These are phyloP conservation scores for Neoboletus brunneissimus DNA, from an alignment of 768 basidiomycete genomes.

Conservation along the genomic window DNA sequence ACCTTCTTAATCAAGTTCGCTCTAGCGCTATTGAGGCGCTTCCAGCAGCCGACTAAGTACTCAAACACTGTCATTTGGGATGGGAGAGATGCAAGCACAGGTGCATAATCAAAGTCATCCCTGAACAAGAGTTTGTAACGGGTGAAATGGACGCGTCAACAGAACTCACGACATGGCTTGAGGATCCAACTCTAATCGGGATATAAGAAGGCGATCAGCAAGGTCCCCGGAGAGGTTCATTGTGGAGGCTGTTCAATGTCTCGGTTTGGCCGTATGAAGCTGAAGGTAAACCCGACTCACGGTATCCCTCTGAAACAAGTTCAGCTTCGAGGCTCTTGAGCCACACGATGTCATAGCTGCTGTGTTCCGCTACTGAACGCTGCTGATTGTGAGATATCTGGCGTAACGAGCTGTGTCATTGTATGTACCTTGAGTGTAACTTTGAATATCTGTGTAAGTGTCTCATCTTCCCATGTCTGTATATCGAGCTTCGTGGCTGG, in stretches of 20 bases:
- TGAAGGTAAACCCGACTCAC: slow-evolving; percentile 28
- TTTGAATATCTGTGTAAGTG: slow-evolving; percentile 64
- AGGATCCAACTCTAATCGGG: slow-evolving; percentile 79
- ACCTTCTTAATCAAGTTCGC: slow-evolving; percentile 65
- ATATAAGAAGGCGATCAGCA: slow-evolving; percentile 77
- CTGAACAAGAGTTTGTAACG: slow-evolving; percentile 33
- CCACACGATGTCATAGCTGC: slow-evolving; percentile 73
- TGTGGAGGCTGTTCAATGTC: slow-evolving; percentile 31
- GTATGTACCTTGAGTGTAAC: slow-evolving; percentile 74
- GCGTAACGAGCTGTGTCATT: neutral
- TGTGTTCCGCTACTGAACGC: slow-evolving; percentile 58
- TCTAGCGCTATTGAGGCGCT: slow-evolving; percentile 63
- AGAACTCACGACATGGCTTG: slow-evolving; percentile 60
- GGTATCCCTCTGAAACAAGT: slow-evolving; percentile 53
- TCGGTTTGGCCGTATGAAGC: neutral
- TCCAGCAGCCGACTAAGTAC: slow-evolving; percentile 91
- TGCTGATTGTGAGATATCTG: slow-evolving; percentile 27
- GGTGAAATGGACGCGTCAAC: slow-evolving; percentile 3
- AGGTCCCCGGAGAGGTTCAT: slow-evolving; percentile 54
- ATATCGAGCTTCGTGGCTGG: slow-evolving; percentile 47
- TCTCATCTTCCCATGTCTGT: slow-evolving; percentile 70
- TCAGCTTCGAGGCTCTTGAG: slow-evolving; percentile 75
- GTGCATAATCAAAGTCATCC: slow-evolving; percentile 71
- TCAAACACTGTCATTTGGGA: slow-evolving; percentile 79
- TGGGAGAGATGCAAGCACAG: slow-evolving; percentile 75